phyloP scores from a whole-genome alignment of 768 basidiomycete genomes.

The Lentinula aciculospora region DNA sequence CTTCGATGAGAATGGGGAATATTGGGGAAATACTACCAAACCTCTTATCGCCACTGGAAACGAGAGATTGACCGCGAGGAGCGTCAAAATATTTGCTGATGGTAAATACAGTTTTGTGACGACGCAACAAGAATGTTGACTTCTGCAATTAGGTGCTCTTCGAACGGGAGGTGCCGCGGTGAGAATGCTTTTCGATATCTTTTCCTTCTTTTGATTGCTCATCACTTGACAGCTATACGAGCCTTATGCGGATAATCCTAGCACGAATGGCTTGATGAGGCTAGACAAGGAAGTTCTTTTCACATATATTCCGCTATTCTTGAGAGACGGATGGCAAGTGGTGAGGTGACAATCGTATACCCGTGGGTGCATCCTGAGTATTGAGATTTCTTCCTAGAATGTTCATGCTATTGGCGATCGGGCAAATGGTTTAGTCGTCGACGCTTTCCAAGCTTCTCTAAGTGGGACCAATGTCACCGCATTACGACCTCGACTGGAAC shows the following conservation, averaged over 20 bases:
- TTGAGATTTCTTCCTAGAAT: conserved; percentile 45
- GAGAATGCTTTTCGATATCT: conserved; percentile 16
- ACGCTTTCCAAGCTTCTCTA: conserved; percentile 73
- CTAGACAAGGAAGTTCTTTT: conserved; percentile 55
- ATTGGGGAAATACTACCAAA: conserved; percentile 65
- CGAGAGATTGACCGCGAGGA: conserved; percentile 62
- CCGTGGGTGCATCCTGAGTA: background rate
- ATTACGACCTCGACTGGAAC: conserved; percentile 77
- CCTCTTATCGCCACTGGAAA: conserved; percentile 54
- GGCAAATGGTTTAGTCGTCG: conserved; percentile 78
- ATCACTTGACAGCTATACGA: conserved; percentile 56
- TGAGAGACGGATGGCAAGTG: conserved; percentile 87
- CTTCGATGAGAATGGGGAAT: conserved; percentile 59
- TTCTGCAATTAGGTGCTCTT: conserved; percentile 57
- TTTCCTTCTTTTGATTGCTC: background rate
- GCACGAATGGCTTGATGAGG: conserved; percentile 75
- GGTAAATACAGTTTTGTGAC: conserved; percentile 29
- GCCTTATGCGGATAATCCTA: conserved; percentile 76
- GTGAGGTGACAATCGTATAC: conserved; percentile 36
- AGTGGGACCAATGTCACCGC: conserved; percentile 56
- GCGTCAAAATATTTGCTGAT: conserved; percentile 76
- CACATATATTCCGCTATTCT: conserved; percentile 59
- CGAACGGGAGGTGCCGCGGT: conserved; percentile 89
- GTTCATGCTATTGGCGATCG: conserved; percentile 86
- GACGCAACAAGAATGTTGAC: conserved; percentile 2